Base-by-base conservation (phyloP, 495 filamentous ascomycete species). In the Penicillium cataractarum region DNA sequence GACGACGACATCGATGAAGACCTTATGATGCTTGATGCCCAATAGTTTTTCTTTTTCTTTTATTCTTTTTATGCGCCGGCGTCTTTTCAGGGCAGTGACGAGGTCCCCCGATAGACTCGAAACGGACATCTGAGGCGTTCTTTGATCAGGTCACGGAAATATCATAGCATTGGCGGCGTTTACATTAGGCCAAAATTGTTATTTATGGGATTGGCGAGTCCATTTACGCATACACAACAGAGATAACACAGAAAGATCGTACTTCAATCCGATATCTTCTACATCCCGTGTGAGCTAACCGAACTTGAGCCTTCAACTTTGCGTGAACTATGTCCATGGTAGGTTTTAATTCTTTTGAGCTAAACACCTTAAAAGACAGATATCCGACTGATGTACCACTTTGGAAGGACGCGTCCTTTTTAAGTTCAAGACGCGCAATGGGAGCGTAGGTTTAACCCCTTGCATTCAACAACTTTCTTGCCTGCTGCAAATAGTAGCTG, bases 1-100 rank as follows among this genome's bases (percentile, higher is more conserved):
- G 84, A 87, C 60, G 87, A 88, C 19, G 83, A 85, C 42, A 81
- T 89, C 61, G 87, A 88, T 61, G 78, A 81, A 63, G 86, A 80
- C 31, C 65, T 82, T 29, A 77, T 80, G 69, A 86, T 89, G 86
- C 84, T 88, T 72, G 85, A 88, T 65, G 77, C 87, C n/a, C 77
- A 84, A 61, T 79, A 62, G 69, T 24, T 29, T 57, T 26, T 55
- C 52, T 12, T 35, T 42, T 13, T 39, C n/a, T 37, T 62, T 52
- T n/a, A n/a, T n/a, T n/a, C n/a, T 61, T 59, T 5, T 39, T 58
- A 60, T 9, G 62, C 62, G 54, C 13, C 55, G 60, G 54, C 42
- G 31, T 57, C 31, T 27, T 42, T 27, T 29, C 5, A 19, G 51
- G 22, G 15, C 6, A 15, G 17, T 13, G 48, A 24, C 12, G 48